These are phyloP conservation scores for Talaromyces marneffei DNA, from an alignment of 2,329 filamentous ascomycete species.

Conservation along the genomic window DNA sequence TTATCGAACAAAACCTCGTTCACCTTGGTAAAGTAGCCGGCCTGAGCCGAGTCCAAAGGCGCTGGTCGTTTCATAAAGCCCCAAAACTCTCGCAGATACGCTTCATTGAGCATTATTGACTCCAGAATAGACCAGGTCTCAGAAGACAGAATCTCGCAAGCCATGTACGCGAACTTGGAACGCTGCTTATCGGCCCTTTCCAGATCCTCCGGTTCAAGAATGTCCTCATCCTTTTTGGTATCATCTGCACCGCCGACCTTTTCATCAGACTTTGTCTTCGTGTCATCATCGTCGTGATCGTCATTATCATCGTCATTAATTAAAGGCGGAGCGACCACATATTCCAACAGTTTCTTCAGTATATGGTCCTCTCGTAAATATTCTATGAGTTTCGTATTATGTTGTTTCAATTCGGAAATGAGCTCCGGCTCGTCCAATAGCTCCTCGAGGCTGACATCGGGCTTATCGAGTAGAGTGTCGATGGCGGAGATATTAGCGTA, in stretches of 20 bases:
- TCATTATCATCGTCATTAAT: slow-evolving; percentile 50
- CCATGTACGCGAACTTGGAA: slow-evolving; percentile 87
- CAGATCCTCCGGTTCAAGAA: slow-evolving; percentile 37
- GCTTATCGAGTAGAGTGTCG: slow-evolving; percentile 93
- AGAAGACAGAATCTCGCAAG: slow-evolving; percentile 87
- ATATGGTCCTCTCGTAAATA: slow-evolving; percentile 84
- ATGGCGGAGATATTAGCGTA: slow-evolving; percentile 97
- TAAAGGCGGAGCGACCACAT: slow-evolving; percentile 71
- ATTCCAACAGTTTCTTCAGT: slow-evolving; percentile 78
- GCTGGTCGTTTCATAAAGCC: slow-evolving; percentile 76
- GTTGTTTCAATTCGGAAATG: slow-evolving; percentile 95
- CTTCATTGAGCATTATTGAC: slow-evolving; percentile 77
- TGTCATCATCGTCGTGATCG: slow-evolving; percentile 48
- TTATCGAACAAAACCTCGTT: slow-evolving; percentile 97
- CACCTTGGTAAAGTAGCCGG: slow-evolving; percentile 97
- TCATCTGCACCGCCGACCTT: slow-evolving; percentile 35
- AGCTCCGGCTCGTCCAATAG: slow-evolving; percentile 92
- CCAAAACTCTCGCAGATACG: slow-evolving; percentile 81
- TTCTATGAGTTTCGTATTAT: slow-evolving; percentile 96
- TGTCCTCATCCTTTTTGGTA: slow-evolving; percentile 25
- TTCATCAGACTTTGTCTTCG: slow-evolving; percentile 26
- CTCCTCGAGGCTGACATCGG: slow-evolving; percentile 89
- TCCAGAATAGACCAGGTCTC: slow-evolving; percentile 97
- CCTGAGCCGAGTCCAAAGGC: slow-evolving; percentile 85
- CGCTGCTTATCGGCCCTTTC: slow-evolving; percentile 86